Base-by-base conservation (phyloP, 1,139 yeast genomes). In the Hansenula sp. region DNA sequence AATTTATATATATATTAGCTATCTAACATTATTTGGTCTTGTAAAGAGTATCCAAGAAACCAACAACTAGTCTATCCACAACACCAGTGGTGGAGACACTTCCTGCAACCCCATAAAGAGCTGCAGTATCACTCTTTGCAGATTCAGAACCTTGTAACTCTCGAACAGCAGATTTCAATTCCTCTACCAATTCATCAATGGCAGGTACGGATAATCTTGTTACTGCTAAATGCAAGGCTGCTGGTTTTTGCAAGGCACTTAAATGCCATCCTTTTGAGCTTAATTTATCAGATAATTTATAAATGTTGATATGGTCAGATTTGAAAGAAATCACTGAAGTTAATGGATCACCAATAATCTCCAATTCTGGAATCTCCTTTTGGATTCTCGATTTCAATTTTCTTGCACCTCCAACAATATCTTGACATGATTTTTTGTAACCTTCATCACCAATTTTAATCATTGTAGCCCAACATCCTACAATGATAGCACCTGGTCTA, bases 401-500 rank as follows among this genome's bases (percentile, higher is more conserved):
- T 63, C 78, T 74, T 4, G 95, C 78, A 3, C 91, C 78, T 11
- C 67, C 59, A 3, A 89, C 82, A 44, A 93, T 91, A 16, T 78
- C 80, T 45, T 64, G 66, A 52, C 96, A 84, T 3, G 82, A 76
- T 48, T 81, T 61, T 9, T 66, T 70, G 63, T 93, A 93, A 0
- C 98, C 98, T 13, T 78, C 77, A 46, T 77, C 80, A 33, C 99
- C 99, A 46, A 90, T 73, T 51, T 75, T 73, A 41, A 91, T 67
- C 71, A 93, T 68, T 0, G 97, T 90, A 0, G 96, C 95, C 98
- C 98, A 93, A 62, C 98, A 91, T 0, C 97, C 98, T 15, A 86
- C 98, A 76, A 90, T 87, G 41, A 93, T 71, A 0, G 98, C 98
- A 43, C 99, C 99, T 0, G 98, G 98, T 52, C 98, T 79, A 10